phyloP scores from a whole-genome alignment of 306 rosid species.

The Clitoria ternatea region DNA sequence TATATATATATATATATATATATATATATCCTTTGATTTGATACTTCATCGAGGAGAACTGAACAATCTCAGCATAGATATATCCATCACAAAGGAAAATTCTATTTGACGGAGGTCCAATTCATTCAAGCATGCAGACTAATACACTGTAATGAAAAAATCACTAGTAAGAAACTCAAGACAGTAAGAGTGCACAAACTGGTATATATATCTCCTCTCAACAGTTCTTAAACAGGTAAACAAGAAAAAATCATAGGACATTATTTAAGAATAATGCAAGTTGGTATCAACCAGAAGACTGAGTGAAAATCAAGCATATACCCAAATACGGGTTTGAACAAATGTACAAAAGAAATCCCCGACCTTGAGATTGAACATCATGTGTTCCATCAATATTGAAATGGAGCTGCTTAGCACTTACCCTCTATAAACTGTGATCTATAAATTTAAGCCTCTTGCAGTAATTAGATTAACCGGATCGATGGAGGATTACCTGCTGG shows the following conservation, averaged over 20 bases:
- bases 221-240: slow-evolving; percentile 24
- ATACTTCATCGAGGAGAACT: not conserved
- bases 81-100: not conserved
- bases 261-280: slow-evolving; percentile 71
- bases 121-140: slow-evolving; percentile 29
- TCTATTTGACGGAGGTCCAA: not conserved
- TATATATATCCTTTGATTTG: no score
- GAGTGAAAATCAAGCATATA: slow-evolving; percentile 49
- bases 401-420: slow-evolving; percentile 45
- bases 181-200: slow-evolving; percentile 9
- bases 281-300: slow-evolving; percentile 53
- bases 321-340: slow-evolving; percentile 51
- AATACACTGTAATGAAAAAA: not conserved
- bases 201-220: slow-evolving; percentile 38
- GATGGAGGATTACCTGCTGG: slow-evolving; percentile 69
- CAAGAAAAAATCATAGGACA: slow-evolving; percentile 65
- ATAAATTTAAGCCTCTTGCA: slow-evolving; percentile 41
- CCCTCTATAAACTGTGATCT: slow-evolving; percentile 59
- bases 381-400: slow-evolving; percentile 37
- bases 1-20: no score
- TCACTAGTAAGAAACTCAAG: not conserved
- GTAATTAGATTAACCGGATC: slow-evolving; percentile 55
- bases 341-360: slow-evolving; percentile 63
- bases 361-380: slow-evolving; percentile 33
- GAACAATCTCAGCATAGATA: not conserved